Evolutionary conservation across 1,284 basidiomycete species (phyloP), one percentile per base, ranked within the genome.

Genomic region (Ganoderma lucidum): DNA sequence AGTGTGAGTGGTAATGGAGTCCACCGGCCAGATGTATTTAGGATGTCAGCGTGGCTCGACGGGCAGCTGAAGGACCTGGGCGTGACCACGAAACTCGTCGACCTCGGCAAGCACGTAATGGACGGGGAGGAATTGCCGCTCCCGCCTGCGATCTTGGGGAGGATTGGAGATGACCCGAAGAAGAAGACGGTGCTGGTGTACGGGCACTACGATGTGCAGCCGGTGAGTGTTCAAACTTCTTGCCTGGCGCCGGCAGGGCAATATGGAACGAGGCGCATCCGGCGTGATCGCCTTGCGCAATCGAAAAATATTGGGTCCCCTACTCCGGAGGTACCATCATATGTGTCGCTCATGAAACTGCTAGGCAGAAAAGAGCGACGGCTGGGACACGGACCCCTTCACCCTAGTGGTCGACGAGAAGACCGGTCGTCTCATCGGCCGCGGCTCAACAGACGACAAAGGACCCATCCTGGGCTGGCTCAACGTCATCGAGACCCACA

Each of bases 141-240:
- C 3, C 97, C 97, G 0, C 96, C 96, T 9, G 95, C 92, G 6
- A 89, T 99, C 77, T 87, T 99, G 55, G 97, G 94, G 12, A 86
- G 88, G 69, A 86, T 98, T 71, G 96, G 96, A 15, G 86, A 91
- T 65, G 95, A 97, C 81, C 88, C 89, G 19, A 88, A 84, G 75
- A 97, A 97, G 89, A 97, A 94, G 88, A 98, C 96, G 0, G 90
- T 98, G 65, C 87, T 98, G 32, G 84, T 98, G 60, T 98, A 98
- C 79, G 96, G 96, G 1, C 95, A 96, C 79, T 96, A 94, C 77
- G 93, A 95, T 78, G 93, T 95, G 15, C 93, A 95, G 75, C 93
- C 93, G 8, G 93, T 93, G 71, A 61, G 59, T 66, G 89, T 83
- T n/a, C 37, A 23, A 15, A 42, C 42, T 9, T 56, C 48, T 30